Percentiles rank a stretch among this genome's conserved stretches.
Conservation (phyloP, 176 grass and related monocot genomes). For the Avena atlantica region DNA sequence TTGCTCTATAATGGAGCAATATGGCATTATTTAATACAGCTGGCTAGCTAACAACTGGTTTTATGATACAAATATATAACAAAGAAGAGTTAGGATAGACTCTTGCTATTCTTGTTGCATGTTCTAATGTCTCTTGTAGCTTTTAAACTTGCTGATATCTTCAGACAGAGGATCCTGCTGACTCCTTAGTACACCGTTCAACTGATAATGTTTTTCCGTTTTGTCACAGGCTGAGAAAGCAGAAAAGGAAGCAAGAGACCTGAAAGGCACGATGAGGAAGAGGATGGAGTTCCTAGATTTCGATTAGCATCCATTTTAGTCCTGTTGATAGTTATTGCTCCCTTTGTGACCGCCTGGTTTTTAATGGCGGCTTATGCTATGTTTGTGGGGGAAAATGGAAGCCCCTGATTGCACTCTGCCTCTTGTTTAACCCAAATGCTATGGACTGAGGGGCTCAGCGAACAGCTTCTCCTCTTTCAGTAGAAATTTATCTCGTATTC, state of each 20-base stretch:
- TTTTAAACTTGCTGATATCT: not conserved
- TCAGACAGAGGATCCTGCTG: not conserved
- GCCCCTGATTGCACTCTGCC: constrained; percentile 30
- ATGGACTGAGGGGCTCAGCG: not conserved
- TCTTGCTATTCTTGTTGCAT: not conserved
- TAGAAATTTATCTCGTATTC: not conserved
- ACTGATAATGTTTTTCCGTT: not conserved
- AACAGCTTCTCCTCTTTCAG: not conserved
- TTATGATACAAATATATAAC: not conserved
- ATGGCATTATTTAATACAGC: not conserved
- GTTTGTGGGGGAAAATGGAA: constrained; percentile 41
- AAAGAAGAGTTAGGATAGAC: not conserved
- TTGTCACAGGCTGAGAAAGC: constrained; percentile 83
- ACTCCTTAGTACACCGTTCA: not conserved
- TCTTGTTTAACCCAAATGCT: constrained; percentile 25
- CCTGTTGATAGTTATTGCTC: constrained; percentile 29
- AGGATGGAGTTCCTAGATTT: constrained; percentile 98
- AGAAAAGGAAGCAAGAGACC: constrained; percentile 83
- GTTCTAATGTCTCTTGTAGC: not conserved
- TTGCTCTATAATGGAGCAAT: not conserved
- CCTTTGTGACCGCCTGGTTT: constrained; percentile 49
- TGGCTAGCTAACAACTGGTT: not conserved
- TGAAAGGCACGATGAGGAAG: constrained; percentile 97
- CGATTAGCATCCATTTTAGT: constrained; percentile 47
- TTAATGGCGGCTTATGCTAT: constrained; percentile 57